These are phyloP conservation scores for Achlya hypogyna DNA, from an alignment of 352 stramenopile species.

Conservation along the genomic window DNA sequence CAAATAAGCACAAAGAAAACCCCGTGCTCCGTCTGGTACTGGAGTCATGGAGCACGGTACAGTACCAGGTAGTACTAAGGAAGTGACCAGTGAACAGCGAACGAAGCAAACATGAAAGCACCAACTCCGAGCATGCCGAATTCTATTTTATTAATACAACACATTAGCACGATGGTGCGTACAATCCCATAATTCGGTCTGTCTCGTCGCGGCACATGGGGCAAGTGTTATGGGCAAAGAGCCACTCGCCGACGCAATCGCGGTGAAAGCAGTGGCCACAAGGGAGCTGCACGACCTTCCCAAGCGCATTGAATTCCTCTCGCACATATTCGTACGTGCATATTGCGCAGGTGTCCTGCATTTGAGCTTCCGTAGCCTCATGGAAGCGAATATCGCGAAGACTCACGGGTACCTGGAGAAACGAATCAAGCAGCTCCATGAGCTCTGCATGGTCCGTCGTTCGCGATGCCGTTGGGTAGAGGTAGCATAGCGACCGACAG, in stretches of 20 bases:
- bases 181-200: neutral
- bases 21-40: no score
- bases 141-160: no score
- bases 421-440: neutral
- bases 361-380: neutral
- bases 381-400: slow-evolving; percentile 3
- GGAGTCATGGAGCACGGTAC: no score
- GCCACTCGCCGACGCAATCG: slow-evolving; percentile 65
- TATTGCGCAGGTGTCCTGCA: neutral
- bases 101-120: no score
- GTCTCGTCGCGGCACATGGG: slow-evolving; percentile 36
- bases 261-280: slow-evolving; percentile 66
- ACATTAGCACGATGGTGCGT: neutral
- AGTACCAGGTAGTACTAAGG: no score
- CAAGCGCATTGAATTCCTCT: neutral
- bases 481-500: neutral
- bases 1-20: no score
- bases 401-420: neutral
- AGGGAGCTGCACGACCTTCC: slow-evolving; percentile 30
- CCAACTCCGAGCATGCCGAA: no score
- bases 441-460: neutral
- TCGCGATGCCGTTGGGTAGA: neutral
- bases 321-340: neutral
- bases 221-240: slow-evolving; percentile 62
- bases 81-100: no score